phyloP scores from a whole-genome alignment of 2,329 filamentous ascomycete species.

The Balansia obtecta region DNA sequence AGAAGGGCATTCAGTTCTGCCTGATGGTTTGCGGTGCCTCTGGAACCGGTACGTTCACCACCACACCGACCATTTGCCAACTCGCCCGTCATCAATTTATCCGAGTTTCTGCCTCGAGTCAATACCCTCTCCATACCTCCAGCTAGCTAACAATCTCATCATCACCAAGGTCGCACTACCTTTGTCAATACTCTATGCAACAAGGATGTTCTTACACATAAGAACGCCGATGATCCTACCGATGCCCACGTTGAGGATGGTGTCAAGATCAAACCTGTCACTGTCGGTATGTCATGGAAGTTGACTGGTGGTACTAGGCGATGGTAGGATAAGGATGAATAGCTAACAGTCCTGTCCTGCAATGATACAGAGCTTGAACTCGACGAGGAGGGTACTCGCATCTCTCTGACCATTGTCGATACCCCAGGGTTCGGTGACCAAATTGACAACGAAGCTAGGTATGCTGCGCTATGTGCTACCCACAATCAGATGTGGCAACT shows the following conservation, averaged over 20 bases:
- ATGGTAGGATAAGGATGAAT: neutral
- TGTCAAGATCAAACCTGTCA: slow-evolving; percentile 97
- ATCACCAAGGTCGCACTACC: slow-evolving; percentile 69
- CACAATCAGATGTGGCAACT: neutral
- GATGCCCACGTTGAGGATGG: slow-evolving; percentile 90
- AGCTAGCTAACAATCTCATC: too few relatives aligned
- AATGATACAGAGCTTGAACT: slow-evolving; percentile 65
- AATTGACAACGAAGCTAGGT: slow-evolving; percentile 98
- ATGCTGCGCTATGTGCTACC: slow-evolving; percentile 17
- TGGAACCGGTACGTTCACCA: slow-evolving; percentile 66
- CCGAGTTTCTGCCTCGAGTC: too few relatives aligned
- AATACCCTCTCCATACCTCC: too few relatives aligned
- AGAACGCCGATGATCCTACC: slow-evolving; percentile 83
- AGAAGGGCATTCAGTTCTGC: slow-evolving; percentile 99
- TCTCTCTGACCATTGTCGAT: slow-evolving; percentile 96
- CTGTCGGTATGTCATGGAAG: slow-evolving; percentile 55
- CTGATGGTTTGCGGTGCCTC: slow-evolving; percentile 99
- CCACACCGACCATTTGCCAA: neutral
- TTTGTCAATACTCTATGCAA: slow-evolving; percentile 99
- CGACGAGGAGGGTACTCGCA: slow-evolving; percentile 95
- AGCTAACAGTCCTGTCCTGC: slow-evolving; percentile 1
- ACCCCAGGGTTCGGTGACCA: slow-evolving; percentile 97
- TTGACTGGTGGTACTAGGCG: neutral
- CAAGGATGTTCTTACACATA: slow-evolving; percentile 79
- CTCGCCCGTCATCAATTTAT: too few relatives aligned